Conservation (phyloP, 352 stramenopile genomes). For the Globisporangium carolinianum region DNA sequence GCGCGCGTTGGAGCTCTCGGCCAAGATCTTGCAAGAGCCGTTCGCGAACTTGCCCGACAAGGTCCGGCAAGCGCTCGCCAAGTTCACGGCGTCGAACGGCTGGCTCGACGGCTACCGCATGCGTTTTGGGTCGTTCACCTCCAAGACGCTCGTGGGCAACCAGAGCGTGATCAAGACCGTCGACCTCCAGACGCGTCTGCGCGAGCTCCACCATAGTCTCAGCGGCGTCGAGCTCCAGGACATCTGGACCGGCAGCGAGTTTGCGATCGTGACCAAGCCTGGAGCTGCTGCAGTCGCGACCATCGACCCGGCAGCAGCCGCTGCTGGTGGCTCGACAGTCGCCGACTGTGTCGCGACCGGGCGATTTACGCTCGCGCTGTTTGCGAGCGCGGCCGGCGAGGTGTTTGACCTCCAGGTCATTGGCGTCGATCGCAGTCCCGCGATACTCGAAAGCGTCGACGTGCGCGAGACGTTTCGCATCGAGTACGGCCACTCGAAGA, state of each 20-base stretch:
- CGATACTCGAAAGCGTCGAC: slow-evolving; percentile 56
- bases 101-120: slow-evolving; percentile 84
- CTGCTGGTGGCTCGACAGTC: not conserved
- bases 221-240: slow-evolving; percentile 55
- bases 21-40: slow-evolving; percentile 65
- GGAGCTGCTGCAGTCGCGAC: not conserved
- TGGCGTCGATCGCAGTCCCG: slow-evolving; percentile 47
- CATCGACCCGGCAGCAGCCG: not conserved
- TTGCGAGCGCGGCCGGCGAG: slow-evolving; percentile 70
- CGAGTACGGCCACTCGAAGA: slow-evolving; percentile 78
- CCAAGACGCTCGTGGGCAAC: slow-evolving; percentile 47
- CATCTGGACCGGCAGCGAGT: slow-evolving; percentile 76
- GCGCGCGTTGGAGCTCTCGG: slow-evolving; percentile 78
- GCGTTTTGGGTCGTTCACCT: slow-evolving; percentile 77
- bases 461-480: slow-evolving; percentile 60
- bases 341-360: slow-evolving; percentile 17
- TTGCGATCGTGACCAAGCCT: slow-evolving; percentile 60
- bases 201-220: slow-evolving; percentile 72
- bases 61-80: slow-evolving; percentile 57
- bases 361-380: slow-evolving; percentile 66
- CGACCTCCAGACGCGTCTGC: slow-evolving; percentile 78
- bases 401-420: slow-evolving; percentile 82
- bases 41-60: slow-evolving; percentile 67
- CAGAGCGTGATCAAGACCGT: slow-evolving; percentile 79
- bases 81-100: slow-evolving; percentile 79